A percentile compares a stretch with the other conserved stretches of the same genome.
These are phyloP conservation scores for Aechmea fasciata DNA, from an alignment of 176 grass and related monocot species.

Conservation along the genomic window DNA sequence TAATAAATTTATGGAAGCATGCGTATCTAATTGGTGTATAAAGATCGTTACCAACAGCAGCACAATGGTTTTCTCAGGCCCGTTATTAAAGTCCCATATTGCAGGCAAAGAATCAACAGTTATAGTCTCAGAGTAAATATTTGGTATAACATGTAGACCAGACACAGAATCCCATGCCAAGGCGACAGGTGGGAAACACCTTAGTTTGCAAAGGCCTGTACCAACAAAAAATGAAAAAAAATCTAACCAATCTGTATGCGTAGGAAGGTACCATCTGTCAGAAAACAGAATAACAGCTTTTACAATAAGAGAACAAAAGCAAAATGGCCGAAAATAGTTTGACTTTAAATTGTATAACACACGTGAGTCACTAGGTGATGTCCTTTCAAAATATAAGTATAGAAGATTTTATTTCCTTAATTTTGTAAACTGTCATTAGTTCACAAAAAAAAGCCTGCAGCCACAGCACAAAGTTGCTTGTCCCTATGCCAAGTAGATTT, in stretches of 20 bases:
- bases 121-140: conserved; percentile 75
- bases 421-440: too few species aligned
- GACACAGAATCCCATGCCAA: conserved; percentile 81
- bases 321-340: too few species aligned
- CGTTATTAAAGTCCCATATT: conserved; percentile 58
- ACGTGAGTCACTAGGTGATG: too few species aligned
- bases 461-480: too few species aligned
- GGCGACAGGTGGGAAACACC: conserved; percentile 88
- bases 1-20: background rate
- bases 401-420: too few species aligned
- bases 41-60: conserved; percentile 60
- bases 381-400: too few species aligned
- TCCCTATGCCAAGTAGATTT: too few species aligned
- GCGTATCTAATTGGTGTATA: conserved; percentile 1
- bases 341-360: too few species aligned
- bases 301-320: background rate
- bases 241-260: background rate
- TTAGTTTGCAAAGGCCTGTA: conserved; percentile 77
- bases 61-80: conserved; percentile 52
- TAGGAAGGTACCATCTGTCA: background rate
- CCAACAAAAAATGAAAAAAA: conserved; percentile 6
- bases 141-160: conserved; percentile 70
- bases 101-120: conserved; percentile 82
- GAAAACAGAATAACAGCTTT: background rate
- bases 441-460: too few species aligned